phyloP scores from a whole-genome alignment of 1,139 yeast genomes.

The Debaryomyces subglobosus region DNA sequence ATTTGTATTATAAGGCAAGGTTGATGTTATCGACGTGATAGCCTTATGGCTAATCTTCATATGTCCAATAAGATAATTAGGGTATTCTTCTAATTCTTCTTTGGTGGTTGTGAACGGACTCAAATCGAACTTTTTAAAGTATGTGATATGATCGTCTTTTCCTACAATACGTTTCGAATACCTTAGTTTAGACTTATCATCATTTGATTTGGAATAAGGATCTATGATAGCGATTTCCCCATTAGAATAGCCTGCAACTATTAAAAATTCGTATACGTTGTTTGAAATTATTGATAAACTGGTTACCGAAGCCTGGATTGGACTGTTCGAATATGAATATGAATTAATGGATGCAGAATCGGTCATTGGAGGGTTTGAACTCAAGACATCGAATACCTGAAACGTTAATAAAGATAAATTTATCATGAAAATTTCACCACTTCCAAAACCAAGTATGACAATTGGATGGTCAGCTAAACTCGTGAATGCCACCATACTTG shows the following conservation, averaged over 20 bases:
- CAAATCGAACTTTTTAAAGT: constrained; percentile 43
- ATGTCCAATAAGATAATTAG: constrained; percentile 47
- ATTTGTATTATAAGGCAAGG: constrained; percentile 20
- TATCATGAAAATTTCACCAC: constrained; percentile 37
- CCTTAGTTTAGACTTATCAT: constrained; percentile 11
- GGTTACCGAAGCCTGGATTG: constrained; percentile 31
- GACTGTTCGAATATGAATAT: constrained; percentile 9
- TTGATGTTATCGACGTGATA: constrained; percentile 38
- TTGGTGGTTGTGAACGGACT: constrained; percentile 26
- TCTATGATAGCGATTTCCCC: constrained; percentile 45
- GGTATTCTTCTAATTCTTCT: constrained; percentile 10
- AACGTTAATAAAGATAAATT: constrained; percentile 32
- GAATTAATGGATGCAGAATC: constrained; percentile 16
- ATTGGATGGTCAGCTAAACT: constrained; percentile 25
- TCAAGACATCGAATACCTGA: constrained; percentile 30
- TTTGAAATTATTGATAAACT: constrained; percentile 36
- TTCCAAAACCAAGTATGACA: constrained; percentile 39
- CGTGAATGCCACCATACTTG: constrained; percentile 33
- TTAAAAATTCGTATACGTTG: constrained; percentile 33
- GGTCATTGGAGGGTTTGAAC: constrained; percentile 14
- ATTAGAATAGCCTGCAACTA: constrained; percentile 43
- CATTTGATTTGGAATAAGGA: constrained; percentile 25
- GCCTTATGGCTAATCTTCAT: constrained; percentile 64
- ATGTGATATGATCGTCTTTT: constrained; percentile 39
- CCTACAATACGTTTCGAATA: constrained; percentile 36